phyloP scores from a whole-genome alignment of 108 stramenopile genomes.

The Nitzschia inconspicua region DNA sequence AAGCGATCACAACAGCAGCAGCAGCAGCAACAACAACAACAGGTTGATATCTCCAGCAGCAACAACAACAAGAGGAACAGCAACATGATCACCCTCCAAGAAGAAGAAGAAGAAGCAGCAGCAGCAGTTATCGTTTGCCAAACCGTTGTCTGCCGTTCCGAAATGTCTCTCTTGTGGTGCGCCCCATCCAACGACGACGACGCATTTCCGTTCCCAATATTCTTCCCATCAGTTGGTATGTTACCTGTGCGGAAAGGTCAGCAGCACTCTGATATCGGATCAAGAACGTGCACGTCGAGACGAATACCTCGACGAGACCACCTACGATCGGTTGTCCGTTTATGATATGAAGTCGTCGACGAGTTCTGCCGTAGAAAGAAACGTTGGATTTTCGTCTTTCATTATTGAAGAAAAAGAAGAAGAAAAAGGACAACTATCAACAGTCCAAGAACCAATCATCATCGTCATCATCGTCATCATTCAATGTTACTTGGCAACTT shows the following conservation, averaged over 20 bases:
- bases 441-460: neutral
- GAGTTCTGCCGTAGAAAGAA: neutral
- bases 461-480: neutral
- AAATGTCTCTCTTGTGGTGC: constrained; percentile 55
- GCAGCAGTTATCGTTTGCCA: neutral
- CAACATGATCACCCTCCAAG: neutral
- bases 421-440: neutral
- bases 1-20: neutral
- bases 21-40: neutral
- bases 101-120: too few species aligned
- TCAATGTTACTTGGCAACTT: neutral
- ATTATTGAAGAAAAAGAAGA: neutral
- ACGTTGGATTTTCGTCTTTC: constrained; percentile 6
- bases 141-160: constrained; percentile 22
- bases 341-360: neutral
- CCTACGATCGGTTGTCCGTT: neutral
- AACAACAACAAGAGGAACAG: neutral
- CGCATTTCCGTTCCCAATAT: constrained; percentile 19
- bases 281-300: constrained; percentile 21
- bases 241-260: constrained; percentile 40
- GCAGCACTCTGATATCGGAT: constrained; percentile 15
- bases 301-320: constrained; percentile 3
- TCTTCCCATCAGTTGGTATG: constrained; percentile 21
- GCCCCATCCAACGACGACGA: constrained; percentile 41
- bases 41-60: neutral